Evolutionary conservation across 2,329 filamentous ascomycete genomes (phyloP).

Genomic region (Alternaria postmessia): DNA sequence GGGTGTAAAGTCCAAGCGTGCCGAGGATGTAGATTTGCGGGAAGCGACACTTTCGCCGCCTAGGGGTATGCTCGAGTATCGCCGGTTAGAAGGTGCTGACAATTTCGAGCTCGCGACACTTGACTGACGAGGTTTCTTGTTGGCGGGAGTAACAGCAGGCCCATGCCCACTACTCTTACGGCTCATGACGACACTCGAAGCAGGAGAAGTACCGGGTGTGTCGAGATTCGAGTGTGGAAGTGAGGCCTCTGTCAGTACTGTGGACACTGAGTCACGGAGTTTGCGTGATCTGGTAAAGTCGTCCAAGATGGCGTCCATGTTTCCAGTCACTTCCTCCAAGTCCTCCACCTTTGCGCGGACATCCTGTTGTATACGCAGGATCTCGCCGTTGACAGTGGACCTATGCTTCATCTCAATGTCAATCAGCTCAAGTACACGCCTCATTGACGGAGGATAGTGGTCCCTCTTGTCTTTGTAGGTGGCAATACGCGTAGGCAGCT

Average conservation of each 20-base stretch:
- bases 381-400: conserved; percentile 96
- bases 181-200: conserved; percentile 69
- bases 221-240: conserved; percentile 72
- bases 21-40: conserved; percentile 30
- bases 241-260: conserved; percentile 82
- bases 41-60: conserved; percentile 24
- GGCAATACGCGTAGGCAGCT: conserved; percentile 72
- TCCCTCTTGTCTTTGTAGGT: conserved; percentile 94
- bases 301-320: conserved; percentile 78
- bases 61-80: conserved; percentile 59
- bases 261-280: conserved; percentile 90
- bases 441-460: conserved; percentile 93
- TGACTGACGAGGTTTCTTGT: conserved; percentile 57
- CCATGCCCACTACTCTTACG: conserved; percentile 60
- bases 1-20: conserved; percentile 31
- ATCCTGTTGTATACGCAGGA: conserved; percentile 83
- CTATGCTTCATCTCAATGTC: conserved; percentile 94
- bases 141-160: conserved; percentile 54
- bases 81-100: conserved; percentile 53
- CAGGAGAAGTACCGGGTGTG: conserved; percentile 68
- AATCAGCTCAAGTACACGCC: conserved; percentile 88
- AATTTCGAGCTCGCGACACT: conserved; percentile 56
- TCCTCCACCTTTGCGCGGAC: conserved; percentile 83
- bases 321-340: conserved; percentile 77
- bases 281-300: conserved; percentile 74